Evolutionary conservation across 495 filamentous ascomycete species (phyloP).

Genomic region (Achaetomiella virescens): DNA sequence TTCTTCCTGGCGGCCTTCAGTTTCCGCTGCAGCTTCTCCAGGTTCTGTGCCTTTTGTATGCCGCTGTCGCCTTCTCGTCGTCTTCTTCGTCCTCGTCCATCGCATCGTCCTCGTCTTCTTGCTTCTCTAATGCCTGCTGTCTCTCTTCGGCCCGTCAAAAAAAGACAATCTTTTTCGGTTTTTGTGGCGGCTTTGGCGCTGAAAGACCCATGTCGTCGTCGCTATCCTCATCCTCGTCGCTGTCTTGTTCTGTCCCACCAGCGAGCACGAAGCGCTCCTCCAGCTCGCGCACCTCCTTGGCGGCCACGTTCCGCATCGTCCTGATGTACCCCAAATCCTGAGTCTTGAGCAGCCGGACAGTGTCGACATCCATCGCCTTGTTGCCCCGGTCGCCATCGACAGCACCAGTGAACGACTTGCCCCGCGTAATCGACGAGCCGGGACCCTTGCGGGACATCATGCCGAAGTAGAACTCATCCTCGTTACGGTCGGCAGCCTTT

Average conservation of each 20-base stretch:
- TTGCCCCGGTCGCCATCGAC: constrained; percentile 59
- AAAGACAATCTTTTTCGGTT: constrained; percentile 43
- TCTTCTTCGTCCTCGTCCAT: constrained; percentile 24
- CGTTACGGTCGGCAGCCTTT: constrained; percentile 82
- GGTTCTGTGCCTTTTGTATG: constrained; percentile 42
- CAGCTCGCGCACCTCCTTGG: constrained; percentile 37
- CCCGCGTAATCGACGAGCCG: constrained; percentile 27
- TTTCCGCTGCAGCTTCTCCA: constrained; percentile 38
- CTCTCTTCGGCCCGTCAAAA: constrained; percentile 33
- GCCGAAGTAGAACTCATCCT: constrained; percentile 92
- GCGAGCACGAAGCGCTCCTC: constrained; percentile 40
- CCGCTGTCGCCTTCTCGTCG: constrained; percentile 40
- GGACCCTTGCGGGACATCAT: constrained; percentile 63
- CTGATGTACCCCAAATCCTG: constrained; percentile 88
- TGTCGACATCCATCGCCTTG: constrained; percentile 56
- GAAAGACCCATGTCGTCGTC: constrained; percentile 13
- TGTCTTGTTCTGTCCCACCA: constrained; percentile 25
- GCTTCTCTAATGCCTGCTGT: constrained; percentile 27
- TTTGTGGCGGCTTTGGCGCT: constrained; percentile 4
- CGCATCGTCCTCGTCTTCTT: constrained; percentile 39
- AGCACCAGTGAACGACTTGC: constrained; percentile 41
- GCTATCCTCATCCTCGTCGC: constrained; percentile 21
- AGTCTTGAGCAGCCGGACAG: constrained; percentile 85
- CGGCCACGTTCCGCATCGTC: constrained; percentile 50
- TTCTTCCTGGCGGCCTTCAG: constrained; percentile 62